A percentile compares a stretch with the other conserved stretches of the same genome.
Conservation (phyloP, 1,139 yeast genomes). For the Hanseniaspora sp. region DNA sequence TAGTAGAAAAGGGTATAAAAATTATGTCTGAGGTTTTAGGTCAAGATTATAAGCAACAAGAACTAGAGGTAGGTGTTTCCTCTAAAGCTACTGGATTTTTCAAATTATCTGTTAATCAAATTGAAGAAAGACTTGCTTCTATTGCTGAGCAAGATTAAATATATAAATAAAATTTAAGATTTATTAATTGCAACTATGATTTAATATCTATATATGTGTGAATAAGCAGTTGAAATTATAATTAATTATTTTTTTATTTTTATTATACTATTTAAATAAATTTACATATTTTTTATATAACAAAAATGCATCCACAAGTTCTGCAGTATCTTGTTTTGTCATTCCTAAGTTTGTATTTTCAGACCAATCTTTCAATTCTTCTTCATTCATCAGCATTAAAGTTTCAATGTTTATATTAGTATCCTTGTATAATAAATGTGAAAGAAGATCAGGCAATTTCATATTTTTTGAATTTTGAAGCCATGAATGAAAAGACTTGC, state of each 20-base stretch:
- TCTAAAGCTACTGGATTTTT: constrained; percentile 55
- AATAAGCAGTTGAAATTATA: too few species aligned
- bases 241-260: not conserved
- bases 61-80: constrained; percentile 87
- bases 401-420: constrained; percentile 1
- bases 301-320: constrained; percentile 7
- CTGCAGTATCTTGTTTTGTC: constrained; percentile 3
- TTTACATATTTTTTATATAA: constrained; percentile 10
- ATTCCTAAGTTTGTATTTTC: not conserved
- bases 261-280: not conserved
- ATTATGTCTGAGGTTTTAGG: constrained; percentile 78
- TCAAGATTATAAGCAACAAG: constrained; percentile 87
- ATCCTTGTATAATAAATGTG: not conserved
- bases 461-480: not conserved
- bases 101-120: constrained; percentile 67
- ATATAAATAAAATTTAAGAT: not conserved
- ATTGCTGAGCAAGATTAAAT: constrained; percentile 87
- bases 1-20: constrained; percentile 80
- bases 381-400: constrained; percentile 1
- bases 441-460: not conserved
- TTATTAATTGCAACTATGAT: too few species aligned
- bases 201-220: not conserved
- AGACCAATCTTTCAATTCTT: constrained; percentile 3
- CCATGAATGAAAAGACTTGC: constrained; percentile 1
- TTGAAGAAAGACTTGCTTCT: constrained; percentile 83